These are phyloP conservation scores for Athelia sp. DNA, from an alignment of 1,284 basidiomycete genomes.

Conservation along the genomic window DNA sequence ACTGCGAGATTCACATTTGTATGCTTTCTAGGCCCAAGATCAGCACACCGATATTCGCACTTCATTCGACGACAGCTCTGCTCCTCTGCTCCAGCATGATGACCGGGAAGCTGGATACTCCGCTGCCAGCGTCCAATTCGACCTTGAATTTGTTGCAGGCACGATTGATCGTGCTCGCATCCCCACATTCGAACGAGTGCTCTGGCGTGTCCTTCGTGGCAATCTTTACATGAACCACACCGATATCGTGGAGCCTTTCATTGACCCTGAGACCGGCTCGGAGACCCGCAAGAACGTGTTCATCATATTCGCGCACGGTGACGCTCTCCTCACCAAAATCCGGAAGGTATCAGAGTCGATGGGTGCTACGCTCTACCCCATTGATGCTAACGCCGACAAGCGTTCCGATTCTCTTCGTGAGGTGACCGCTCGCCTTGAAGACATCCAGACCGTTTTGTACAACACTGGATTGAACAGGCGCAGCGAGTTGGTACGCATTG, in stretches of 20 bases:
- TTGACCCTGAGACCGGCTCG: conserved; percentile 76
- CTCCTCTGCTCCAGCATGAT: conserved; percentile 89
- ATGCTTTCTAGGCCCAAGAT: conserved; percentile 62
- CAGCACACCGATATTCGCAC: conserved; percentile 77
- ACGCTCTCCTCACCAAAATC: conserved; percentile 92
- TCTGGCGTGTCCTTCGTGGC: conserved; percentile 97
- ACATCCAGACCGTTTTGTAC: conserved; percentile 87
- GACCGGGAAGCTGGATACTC: conserved; percentile 73
- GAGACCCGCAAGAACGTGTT: conserved; percentile 98
- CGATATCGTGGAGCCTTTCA: conserved; percentile 91
- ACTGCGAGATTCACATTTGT: conserved; percentile 7
- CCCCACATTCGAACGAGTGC: conserved; percentile 93
- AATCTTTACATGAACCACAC: conserved; percentile 99
- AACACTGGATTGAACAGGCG: conserved; percentile 87
- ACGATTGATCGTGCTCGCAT: conserved; percentile 93
- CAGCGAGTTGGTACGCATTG: conserved; percentile 81
- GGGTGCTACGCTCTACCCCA: conserved; percentile 95
- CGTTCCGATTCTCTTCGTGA: conserved; percentile 88
- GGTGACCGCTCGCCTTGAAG: conserved; percentile 87
- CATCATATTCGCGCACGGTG: conserved; percentile 99
- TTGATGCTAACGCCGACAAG: conserved; percentile 92
- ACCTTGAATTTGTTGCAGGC: conserved; percentile 96
- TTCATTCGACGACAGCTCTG: conserved; percentile 91
- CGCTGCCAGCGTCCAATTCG: conserved; percentile 58
- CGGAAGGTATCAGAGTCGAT: conserved; percentile 98